Conservation (phyloP, 495 filamentous ascomycete genomes). For the Penicillium bovifimosum region DNA sequence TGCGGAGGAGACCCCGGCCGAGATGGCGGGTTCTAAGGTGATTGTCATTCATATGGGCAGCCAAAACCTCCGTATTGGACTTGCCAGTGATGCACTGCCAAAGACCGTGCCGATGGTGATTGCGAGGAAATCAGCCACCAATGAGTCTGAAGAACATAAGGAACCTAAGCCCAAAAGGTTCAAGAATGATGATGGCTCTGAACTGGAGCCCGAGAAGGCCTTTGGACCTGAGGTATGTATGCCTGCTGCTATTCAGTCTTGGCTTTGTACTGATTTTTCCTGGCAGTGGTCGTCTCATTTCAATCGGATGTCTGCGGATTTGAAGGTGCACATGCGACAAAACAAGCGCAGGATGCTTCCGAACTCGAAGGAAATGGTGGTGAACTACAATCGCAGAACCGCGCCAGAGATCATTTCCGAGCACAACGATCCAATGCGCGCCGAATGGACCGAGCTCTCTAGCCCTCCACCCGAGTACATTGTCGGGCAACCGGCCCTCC, state of each 20-base stretch:
- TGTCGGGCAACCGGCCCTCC: constrained; percentile 72
- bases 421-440: constrained; percentile 86
- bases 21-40: constrained; percentile 76
- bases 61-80: constrained; percentile 87
- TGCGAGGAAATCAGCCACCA: constrained; percentile 65
- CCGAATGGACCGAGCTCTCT: constrained; percentile 93
- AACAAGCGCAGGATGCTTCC: constrained; percentile 91
- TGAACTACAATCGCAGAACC: constrained; percentile 82
- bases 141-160: constrained; percentile 74
- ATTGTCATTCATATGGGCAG: constrained; percentile 98
- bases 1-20: constrained; percentile 49
- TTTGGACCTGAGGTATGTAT: constrained; percentile 77
- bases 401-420: constrained; percentile 79
- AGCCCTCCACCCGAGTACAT: constrained; percentile 63
- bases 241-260: neutral
- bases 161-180: constrained; percentile 85
- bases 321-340: constrained; percentile 82
- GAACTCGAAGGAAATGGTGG: constrained; percentile 89
- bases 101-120: constrained; percentile 93
- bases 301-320: constrained; percentile 71
- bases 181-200: constrained; percentile 59
- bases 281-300: constrained; percentile 68
- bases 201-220: constrained; percentile 62
- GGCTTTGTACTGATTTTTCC: constrained; percentile 12
- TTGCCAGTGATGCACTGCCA: constrained; percentile 89